These are phyloP conservation scores for Claviceps sorghi DNA, from an alignment of 2,329 filamentous ascomycete genomes.

Conservation along the genomic window DNA sequence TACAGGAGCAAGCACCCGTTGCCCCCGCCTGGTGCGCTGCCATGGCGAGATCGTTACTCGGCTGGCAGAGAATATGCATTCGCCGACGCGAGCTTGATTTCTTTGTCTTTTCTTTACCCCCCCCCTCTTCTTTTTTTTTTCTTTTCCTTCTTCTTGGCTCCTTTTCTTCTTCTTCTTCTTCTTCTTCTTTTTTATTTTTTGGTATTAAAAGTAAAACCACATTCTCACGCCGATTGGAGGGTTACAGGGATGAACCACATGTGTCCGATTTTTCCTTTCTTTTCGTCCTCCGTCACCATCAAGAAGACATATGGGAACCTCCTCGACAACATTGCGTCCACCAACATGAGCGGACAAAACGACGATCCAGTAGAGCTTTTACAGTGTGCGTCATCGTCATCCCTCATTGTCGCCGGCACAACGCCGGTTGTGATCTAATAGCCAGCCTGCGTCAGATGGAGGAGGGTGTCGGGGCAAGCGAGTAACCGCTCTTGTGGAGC, in stretches of 20 bases:
- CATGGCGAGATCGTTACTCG: background rate
- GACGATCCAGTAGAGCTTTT: background rate
- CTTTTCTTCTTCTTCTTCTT: background rate
- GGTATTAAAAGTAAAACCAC: background rate
- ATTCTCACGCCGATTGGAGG: background rate
- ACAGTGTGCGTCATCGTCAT: background rate
- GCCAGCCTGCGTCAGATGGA: background rate
- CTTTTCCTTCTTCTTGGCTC: no score
- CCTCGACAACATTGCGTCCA: background rate
- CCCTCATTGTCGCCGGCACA: background rate
- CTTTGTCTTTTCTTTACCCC: no score
- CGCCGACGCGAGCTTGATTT: background rate
- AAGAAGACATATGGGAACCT: background rate
- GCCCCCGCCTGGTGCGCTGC: background rate
- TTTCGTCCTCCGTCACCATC: background rate
- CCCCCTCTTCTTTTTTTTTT: background rate
- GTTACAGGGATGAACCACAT: background rate
- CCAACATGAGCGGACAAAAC: background rate
- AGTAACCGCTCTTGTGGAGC: background rate
- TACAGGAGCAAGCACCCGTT: background rate
- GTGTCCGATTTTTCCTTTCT: background rate
- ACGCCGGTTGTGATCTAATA: background rate
- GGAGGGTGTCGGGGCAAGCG: background rate
- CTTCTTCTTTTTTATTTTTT: background rate
- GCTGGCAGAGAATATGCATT: background rate